Evolutionary conservation across 2,329 filamentous ascomycete species (phyloP), one percentile per base, ranked within the genome.

Genomic region (Ilyonectria sp.): DNA sequence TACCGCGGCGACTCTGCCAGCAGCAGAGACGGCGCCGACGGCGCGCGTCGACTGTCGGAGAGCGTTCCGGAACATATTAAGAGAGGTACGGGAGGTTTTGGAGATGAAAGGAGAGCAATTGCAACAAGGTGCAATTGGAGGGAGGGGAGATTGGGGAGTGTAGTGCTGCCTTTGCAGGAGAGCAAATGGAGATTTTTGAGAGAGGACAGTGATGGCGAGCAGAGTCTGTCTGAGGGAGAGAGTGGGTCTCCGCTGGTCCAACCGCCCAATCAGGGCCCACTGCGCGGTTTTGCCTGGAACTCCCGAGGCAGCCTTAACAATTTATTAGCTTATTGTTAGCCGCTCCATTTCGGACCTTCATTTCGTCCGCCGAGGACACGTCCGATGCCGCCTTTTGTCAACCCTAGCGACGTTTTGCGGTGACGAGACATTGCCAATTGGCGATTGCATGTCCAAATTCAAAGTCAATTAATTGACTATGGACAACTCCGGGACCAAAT

Each of bases 11-110:
- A 97, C 91, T 90, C 94, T 94, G 90, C 94, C 91, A 82, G 93
- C 90, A 82, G 94, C 93, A 92, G 94, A 94, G 88, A 97, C 91
- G 87, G 94, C 94, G 88, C 94, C 93, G 87, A 95, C 93, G 86
- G 93, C 93, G 89, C 95, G 94, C 89, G 93, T 93, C 85, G 94
- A 97, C 90, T 97, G 94, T 89, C 95, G 92, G 87, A 98, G 90
- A 89, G 95, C 95, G 92, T 93, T 97, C 88, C 95, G 94, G 91
- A 98, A 97, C 95, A 98, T 98, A 87, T 83, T 88, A 77, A 79
- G 69, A 79, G 85, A 87, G 85, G 83, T 83, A 79, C 84, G 78
- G 85, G 79, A 82, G 81, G 80, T 83, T 49, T 85, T 81, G 83
- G 83, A 80, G 81, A 83, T 80, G 80, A 79, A 84, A 83, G 82